These are phyloP conservation scores for Carex parvula DNA, from an alignment of 176 grass and related monocot species.

Conservation along the genomic window DNA sequence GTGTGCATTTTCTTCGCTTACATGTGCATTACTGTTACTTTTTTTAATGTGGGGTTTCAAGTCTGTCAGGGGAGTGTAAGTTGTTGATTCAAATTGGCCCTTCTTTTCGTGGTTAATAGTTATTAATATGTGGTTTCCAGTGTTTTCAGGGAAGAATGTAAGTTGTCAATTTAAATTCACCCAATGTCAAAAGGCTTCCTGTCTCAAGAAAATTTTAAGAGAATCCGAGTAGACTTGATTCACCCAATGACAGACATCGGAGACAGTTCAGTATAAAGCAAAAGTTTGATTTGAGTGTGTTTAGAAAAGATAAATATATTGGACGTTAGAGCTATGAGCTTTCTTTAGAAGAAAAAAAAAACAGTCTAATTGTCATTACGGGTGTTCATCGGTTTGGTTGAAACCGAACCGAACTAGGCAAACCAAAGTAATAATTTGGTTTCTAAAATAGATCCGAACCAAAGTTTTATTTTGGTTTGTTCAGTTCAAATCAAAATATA, in stretches of 20 bases:
- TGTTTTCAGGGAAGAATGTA: background rate
- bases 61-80: conserved; percentile 11
- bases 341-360: background rate
- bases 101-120: too few species aligned
- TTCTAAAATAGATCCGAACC: too few species aligned
- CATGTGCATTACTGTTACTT: background rate
- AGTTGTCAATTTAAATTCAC: background rate
- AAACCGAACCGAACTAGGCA: too few species aligned
- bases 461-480: too few species aligned
- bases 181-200: background rate
- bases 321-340: background rate
- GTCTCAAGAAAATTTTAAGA: too few species aligned
- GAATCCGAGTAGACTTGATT: too few species aligned
- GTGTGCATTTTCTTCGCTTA: conserved; percentile 11
- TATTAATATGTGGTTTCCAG: background rate
- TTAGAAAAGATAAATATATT: background rate
- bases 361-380: background rate
- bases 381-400: too few species aligned
- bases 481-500: too few species aligned
- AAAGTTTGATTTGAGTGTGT: background rate
- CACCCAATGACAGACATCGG: too few species aligned
- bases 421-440: too few species aligned
- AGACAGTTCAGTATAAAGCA: too few species aligned
- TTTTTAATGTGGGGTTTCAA: background rate
- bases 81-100: background rate